phyloP scores from a whole-genome alignment of 2,329 filamentous ascomycete species.

The Rutstroemia sp. region DNA sequence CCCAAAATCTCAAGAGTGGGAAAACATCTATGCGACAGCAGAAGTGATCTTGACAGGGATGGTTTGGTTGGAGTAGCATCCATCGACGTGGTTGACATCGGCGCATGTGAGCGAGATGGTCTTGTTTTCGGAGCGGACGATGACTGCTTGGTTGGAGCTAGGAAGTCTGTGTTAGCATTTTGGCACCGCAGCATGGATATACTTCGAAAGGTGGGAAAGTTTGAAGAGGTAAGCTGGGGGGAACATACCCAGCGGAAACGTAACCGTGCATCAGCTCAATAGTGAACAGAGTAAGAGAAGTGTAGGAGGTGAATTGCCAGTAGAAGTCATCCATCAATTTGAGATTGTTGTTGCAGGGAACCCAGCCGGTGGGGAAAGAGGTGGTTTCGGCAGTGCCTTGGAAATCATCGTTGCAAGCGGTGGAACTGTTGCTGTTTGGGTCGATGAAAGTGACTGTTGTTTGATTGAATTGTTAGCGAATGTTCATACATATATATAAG shows the following conservation, averaged over 20 bases:
- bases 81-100: constrained; percentile 7
- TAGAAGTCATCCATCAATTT: constrained; percentile 14
- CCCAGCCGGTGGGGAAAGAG: constrained; percentile 12
- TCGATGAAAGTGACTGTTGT: constrained; percentile 23
- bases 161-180: neutral
- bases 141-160: neutral
- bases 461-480: neutral
- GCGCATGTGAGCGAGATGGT: constrained; percentile 1
- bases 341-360: constrained; percentile 11
- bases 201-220: neutral
- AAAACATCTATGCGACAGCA: neutral
- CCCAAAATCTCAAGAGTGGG: neutral
- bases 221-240: too few species aligned
- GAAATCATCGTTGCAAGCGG: constrained; percentile 21
- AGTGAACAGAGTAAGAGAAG: constrained; percentile 13
- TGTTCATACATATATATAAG: neutral
- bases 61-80: constrained; percentile 6
- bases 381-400: constrained; percentile 11
- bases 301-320: constrained; percentile 19
- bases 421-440: constrained; percentile 25
- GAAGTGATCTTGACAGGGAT: neutral
- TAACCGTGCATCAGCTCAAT: constrained; percentile 21
- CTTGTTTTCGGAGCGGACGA: neutral
- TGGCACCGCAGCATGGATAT: neutral
- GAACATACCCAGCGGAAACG: constrained; percentile 17